Percentiles rank a stretch among this genome's conserved stretches.
phyloP scores from a whole-genome alignment of 1,284 basidiomycete genomes.

The Cryptococcus amylolentus region DNA sequence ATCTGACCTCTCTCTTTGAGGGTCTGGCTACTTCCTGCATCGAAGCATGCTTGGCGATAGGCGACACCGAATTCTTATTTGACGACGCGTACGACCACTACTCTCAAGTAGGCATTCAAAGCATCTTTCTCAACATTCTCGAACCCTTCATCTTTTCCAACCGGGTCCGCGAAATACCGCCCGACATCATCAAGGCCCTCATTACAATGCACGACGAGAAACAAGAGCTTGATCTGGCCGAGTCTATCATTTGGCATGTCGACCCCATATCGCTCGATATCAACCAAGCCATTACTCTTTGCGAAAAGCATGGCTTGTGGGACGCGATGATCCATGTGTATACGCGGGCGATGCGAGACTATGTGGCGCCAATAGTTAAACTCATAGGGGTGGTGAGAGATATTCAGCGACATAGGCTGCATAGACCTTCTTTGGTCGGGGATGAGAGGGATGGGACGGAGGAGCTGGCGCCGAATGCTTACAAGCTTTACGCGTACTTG shows the following conservation, averaged over 20 bases:
- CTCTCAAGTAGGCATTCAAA: conserved; percentile 74
- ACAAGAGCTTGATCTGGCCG: conserved; percentile 69
- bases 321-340: conserved; percentile 95
- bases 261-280: conserved; percentile 88
- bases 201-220: conserved; percentile 73
- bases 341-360: conserved; percentile 81
- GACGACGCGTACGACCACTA: conserved; percentile 90
- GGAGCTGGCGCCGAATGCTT: conserved; percentile 65
- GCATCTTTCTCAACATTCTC: conserved; percentile 81
- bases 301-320: conserved; percentile 76
- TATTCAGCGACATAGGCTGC: conserved; percentile 55
- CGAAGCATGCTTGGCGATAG: conserved; percentile 74
- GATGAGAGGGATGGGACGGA: conserved; percentile 54
- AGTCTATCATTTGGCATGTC: conserved; percentile 92
- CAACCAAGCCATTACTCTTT: conserved; percentile 85
- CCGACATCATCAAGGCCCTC: conserved; percentile 79
- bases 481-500: conserved; percentile 92
- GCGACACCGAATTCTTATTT: conserved; percentile 80
- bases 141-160: conserved; percentile 80
- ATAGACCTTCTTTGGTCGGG: conserved; percentile 42
- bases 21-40: conserved; percentile 77
- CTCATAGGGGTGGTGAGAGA: conserved; percentile 72
- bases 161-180: conserved; percentile 70
- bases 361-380: conserved; percentile 82
- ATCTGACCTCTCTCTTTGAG: conserved; percentile 85